These are phyloP conservation scores for Backusella psychrophila DNA, from an alignment of 192 early-diverging fungal genomes.

Conservation along the genomic window DNA sequence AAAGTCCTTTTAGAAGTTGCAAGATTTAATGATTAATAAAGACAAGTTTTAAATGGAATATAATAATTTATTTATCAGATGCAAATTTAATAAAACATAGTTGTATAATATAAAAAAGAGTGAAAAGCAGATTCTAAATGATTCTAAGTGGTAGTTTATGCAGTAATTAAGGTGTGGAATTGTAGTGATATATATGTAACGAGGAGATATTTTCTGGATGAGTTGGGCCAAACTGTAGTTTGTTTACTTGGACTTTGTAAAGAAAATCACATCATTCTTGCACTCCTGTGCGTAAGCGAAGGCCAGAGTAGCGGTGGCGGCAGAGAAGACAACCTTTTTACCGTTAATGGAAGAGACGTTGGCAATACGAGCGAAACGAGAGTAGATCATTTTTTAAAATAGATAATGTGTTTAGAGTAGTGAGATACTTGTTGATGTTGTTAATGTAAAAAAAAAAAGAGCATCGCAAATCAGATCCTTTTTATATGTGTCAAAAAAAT, in stretches of 20 bases:
- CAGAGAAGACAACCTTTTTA: conserved; percentile 1
- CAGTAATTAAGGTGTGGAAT: background rate
- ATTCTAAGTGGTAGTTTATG: background rate
- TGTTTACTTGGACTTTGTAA: conserved; percentile 20
- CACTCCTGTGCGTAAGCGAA: conserved; percentile 25
- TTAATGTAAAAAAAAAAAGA: background rate
- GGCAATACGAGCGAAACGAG: conserved; percentile 12
- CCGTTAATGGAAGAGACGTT: background rate
- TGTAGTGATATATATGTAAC: background rate
- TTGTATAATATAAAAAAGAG: background rate
- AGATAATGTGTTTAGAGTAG: background rate
- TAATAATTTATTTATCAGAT: background rate
- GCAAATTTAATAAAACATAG: conserved; percentile 2
- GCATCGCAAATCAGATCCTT: background rate
- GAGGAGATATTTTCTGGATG: background rate
- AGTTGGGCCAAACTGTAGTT: background rate
- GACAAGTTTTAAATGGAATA: background rate
- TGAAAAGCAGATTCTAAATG: conserved; percentile 1
- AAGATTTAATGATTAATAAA: background rate
- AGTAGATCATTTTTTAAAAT: background rate
- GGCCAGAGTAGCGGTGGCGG: conserved; percentile 5
- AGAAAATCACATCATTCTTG: conserved; percentile 33
- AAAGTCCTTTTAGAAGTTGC: background rate
- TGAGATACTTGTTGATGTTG: background rate
- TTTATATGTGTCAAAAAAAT: background rate